Base-by-base conservation (phyloP, 768 basidiomycete genomes). In the Rhizopogon rudus region DNA sequence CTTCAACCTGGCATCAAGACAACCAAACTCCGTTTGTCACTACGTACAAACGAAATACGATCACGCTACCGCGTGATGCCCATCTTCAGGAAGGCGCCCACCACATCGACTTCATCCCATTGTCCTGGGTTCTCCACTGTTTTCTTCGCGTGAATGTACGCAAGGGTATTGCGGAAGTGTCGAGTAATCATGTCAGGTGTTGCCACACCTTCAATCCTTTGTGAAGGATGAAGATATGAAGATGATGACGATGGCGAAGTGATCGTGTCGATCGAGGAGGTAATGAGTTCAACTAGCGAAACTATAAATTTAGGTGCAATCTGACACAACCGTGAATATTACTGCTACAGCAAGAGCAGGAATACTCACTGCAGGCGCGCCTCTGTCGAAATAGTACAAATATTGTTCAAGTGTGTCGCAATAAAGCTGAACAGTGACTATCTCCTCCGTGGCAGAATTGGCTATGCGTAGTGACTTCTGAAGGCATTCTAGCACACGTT, bases 401-500 rank as follows among this genome's bases (percentile, higher is more conserved):
- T 98, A 98, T 64, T 88, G 90, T 67, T 99, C 96, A 33, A 99
- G 82, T 12, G 96, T 93, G 68, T 98, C 93, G 60, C 92, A 93
- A 68, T 98, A 98, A 7, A 98, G 77, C 67, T 98, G 96, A 2
- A 98, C 88, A 3, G 92, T 98, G 40, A 97, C 91, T 59, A 98
- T 91, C 65, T 98, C 95, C 70, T 98, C 97, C 52, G 93, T 95
- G 25, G 92, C 92, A 3, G 93, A 94, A 64, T 95, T 94, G 5
- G 97, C 97, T 63, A 97, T 98, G 2, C 96, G 84, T 25, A 98
- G 78, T 3, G 94, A 91, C 68, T 98, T 98, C 69, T 99, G 97
- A 33, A 99, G 77, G 67, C 97, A 99, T 71, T 99, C 97, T 33
- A 99, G 76, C 0, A 99, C 95, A 22, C 97, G 91, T 65, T 98